Conservation (phyloP, 225 moss, liverwort and hornwort species). For the Ulota crispa region DNA sequence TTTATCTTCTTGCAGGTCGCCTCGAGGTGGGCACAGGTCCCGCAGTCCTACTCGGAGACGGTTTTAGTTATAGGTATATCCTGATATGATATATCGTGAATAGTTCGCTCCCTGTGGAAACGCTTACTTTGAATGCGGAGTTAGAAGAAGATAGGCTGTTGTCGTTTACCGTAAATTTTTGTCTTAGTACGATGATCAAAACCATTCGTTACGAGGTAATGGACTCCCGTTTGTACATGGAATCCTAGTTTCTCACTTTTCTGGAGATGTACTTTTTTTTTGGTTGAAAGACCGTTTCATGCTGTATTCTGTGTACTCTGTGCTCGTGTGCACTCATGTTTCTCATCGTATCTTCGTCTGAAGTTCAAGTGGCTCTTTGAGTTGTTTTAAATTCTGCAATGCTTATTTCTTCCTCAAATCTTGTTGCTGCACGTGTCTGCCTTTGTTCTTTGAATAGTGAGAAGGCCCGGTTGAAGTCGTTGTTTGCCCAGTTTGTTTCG, state of each 20-base stretch:
- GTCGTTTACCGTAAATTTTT: slow-evolving; percentile 8
- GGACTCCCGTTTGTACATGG: slow-evolving; percentile 35
- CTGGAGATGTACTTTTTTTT: slow-evolving; percentile 19
- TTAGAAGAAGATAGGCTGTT: slow-evolving; percentile 16
- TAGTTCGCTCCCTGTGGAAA: slow-evolving; percentile 18
- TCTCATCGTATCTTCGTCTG: slow-evolving; percentile 2
- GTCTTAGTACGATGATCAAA: slow-evolving; percentile 34
- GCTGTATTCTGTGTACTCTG: slow-evolving; percentile 31
- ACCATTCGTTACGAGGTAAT: slow-evolving; percentile 34
- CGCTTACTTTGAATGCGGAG: slow-evolving; percentile 23
- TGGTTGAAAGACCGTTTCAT: slow-evolving; percentile 20
- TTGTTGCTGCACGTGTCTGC: neutral
- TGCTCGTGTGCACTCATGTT: slow-evolving; percentile 28
- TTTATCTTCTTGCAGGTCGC: slow-evolving; percentile 58
- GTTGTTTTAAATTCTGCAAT: slow-evolving; percentile 4
- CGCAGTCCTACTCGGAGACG: slow-evolving; percentile 83
- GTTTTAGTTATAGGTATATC: slow-evolving; percentile 33
- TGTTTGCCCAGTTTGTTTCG: neutral
- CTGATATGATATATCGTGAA: slow-evolving; percentile 23
- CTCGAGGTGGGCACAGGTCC: slow-evolving; percentile 89
- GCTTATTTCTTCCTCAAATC: neutral
- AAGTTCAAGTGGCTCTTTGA: slow-evolving; percentile 1
- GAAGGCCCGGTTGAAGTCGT: neutral
- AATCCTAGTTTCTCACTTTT: slow-evolving; percentile 31
- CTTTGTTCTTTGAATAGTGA: neutral